phyloP scores from a whole-genome alignment of 1,284 basidiomycete genomes.

The Ceratobasidium sp. region DNA sequence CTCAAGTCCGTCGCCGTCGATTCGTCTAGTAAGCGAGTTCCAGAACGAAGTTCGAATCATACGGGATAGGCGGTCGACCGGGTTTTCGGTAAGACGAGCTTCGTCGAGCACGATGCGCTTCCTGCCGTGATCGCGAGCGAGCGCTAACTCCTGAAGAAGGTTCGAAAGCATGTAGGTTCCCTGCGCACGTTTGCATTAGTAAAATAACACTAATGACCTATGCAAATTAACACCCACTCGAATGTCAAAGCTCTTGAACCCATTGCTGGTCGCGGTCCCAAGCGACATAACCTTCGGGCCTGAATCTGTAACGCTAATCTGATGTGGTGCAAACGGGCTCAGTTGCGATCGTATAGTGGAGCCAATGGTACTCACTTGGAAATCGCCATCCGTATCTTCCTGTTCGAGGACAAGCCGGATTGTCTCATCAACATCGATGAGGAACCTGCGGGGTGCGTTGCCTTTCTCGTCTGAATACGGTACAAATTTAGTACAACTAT shows the following conservation, averaged over 20 bases:
- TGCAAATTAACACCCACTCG: constrained; percentile 70
- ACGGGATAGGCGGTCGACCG: constrained; percentile 93
- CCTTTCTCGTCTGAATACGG: constrained; percentile 59
- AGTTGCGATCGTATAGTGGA: background rate
- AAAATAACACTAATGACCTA: background rate
- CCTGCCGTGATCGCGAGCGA: constrained; percentile 94
- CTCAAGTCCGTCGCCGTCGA: constrained; percentile 96
- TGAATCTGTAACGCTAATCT: constrained; percentile 96
- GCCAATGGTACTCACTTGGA: constrained; percentile 61
- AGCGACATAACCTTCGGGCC: constrained; percentile 97
- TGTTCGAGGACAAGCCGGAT: constrained; percentile 96
- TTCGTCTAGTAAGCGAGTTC: constrained; percentile 95
- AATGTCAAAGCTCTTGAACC: constrained; percentile 97
- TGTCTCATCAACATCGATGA: constrained; percentile 99
- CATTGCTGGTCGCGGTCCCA: constrained; percentile 96
- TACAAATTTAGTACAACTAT: background rate
- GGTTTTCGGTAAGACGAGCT: constrained; percentile 94
- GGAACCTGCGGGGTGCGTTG: constrained; percentile 77
- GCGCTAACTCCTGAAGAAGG: constrained; percentile 96
- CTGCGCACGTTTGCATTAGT: constrained; percentile 59
- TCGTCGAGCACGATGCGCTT: constrained; percentile 99
- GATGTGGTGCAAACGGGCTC: constrained; percentile 52
- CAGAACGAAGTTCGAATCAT: constrained; percentile 99
- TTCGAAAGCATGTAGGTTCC: constrained; percentile 99
- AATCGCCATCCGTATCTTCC: constrained; percentile 97